Evolutionary conservation across 768 basidiomycete genomes (phyloP), one percentile per base, ranked within the genome.

Genomic region (Suillus decipiens): DNA sequence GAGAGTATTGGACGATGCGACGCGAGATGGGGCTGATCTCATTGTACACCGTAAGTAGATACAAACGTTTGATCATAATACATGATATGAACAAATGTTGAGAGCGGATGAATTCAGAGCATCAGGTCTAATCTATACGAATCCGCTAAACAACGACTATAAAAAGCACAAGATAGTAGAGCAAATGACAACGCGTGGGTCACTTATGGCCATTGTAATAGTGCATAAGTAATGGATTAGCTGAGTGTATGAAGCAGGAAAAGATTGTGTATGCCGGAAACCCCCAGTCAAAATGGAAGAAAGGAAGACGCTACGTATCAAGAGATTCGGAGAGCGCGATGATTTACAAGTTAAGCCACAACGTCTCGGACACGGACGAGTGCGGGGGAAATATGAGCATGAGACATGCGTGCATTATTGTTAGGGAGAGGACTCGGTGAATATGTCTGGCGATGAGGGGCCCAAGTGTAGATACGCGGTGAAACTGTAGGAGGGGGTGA

Each of bases 391-490:
- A 89, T 80, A 64, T 83, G 84, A n/a, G 83, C 75, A 45, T 83
- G 82, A 24, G 87, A 86, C 73, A 84, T 79, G 68, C 87, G 84
- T 10, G 86, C 86, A 59, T 72, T 77, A 50, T 82, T 81, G 69
- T 88, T 89, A 58, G 84, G 82, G 59, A 89, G 80, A 8, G 85
- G 87, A 14, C 77, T 68, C 22, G 75, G 64, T 76, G 84, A 51
- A 77, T 80, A 33, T 64, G 59, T 45, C 72, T 76, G 63, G 70
- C 70, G 60, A 71, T 68, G 61, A 73, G 73, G 22, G n/a, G 75
- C 65, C 87, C 87, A 88, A 1, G 81, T 76, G 70, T 87, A 87
- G 36, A 87, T 75, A 45, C 84, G 79, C 9, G 86, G 87, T 1
- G 86, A 84, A 58, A 82, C 81, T 7, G 83, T 73, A 0, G 84